These are phyloP conservation scores for Cytospora schulzeri DNA, from an alignment of 2,329 filamentous ascomycete species.

Conservation along the genomic window DNA sequence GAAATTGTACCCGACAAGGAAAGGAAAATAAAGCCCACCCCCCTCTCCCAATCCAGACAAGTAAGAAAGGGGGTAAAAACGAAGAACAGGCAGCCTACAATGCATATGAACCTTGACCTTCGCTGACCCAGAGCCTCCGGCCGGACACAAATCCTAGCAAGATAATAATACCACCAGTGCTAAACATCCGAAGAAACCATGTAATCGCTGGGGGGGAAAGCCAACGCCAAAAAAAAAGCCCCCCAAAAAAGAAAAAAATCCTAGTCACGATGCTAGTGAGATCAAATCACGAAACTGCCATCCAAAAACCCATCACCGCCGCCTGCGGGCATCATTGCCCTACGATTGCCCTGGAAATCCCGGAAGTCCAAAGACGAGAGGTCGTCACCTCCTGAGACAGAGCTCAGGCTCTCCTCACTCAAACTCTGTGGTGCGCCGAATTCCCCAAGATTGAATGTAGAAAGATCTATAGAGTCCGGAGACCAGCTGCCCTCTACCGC, in stretches of 20 bases:
- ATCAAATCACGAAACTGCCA: constrained; percentile 41
- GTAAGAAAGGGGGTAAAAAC: not conserved
- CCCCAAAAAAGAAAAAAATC: no score
- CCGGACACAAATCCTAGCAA: not conserved
- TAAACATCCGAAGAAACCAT: not conserved
- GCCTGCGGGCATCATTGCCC: constrained; percentile 14
- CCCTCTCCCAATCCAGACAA: not conserved
- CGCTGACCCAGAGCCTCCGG: not conserved
- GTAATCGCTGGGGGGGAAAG: not conserved
- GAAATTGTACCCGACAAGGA: not conserved
- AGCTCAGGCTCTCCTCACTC: constrained; percentile 61
- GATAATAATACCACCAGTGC: not conserved
- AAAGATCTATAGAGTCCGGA: constrained; percentile 59
- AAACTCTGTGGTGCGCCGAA: constrained; percentile 49
- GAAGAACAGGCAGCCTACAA: not conserved
- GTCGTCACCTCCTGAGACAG: constrained; percentile 48
- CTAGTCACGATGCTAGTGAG: constrained; percentile 27
- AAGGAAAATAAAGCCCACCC: not conserved
- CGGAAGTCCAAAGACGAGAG: constrained; percentile 49
- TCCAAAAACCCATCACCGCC: constrained; percentile 37
- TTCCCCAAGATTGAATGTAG: constrained; percentile 54
- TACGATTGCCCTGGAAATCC: constrained; percentile 18
- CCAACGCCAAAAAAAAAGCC: no score
- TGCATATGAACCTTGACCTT: not conserved
- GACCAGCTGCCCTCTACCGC: constrained; percentile 48